Conservation (phyloP, 1,284 basidiomycete genomes). For the Moesziomyces sp. region DNA sequence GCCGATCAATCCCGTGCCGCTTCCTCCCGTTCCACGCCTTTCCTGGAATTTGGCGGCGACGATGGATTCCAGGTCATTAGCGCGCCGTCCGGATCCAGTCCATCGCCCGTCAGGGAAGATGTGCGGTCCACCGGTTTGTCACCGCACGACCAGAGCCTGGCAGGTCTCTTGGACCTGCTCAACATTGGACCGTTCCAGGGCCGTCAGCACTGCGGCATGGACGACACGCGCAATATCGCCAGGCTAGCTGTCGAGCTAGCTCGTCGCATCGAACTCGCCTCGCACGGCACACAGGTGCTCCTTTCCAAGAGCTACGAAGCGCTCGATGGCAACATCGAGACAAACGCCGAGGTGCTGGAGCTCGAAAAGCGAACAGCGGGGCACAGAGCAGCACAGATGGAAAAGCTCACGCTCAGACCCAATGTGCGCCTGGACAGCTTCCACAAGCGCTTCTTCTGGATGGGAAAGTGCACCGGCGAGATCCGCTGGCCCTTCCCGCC, state of each 20-base stretch:
- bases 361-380: constrained; percentile 7
- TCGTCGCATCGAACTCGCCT: constrained; percentile 19
- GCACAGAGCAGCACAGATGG: constrained; percentile 29
- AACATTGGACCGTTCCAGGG: constrained; percentile 66
- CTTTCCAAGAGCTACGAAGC: constrained; percentile 25
- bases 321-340: constrained; percentile 29
- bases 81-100: not conserved
- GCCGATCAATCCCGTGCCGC: constrained; percentile 9
- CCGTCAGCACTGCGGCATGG: constrained; percentile 70
- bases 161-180: constrained; percentile 47
- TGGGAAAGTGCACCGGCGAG: constrained; percentile 28
- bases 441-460: constrained; percentile 37
- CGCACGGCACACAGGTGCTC: constrained; percentile 23
- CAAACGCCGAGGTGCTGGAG: constrained; percentile 17
- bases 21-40: constrained; percentile 12
- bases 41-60: constrained; percentile 29
- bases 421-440: constrained; percentile 32
- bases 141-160: constrained; percentile 47
- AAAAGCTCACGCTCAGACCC: constrained; percentile 28
- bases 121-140: constrained; percentile 16
- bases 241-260: constrained; percentile 63
- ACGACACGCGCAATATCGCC: constrained; percentile 70
- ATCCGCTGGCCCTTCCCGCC: constrained; percentile 42
- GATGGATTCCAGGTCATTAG: constrained; percentile 50
- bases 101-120: constrained; percentile 9